Evolutionary conservation across 78 protist genomes (phyloP).

Genomic region (Dictyostelium firmibasis): DNA sequence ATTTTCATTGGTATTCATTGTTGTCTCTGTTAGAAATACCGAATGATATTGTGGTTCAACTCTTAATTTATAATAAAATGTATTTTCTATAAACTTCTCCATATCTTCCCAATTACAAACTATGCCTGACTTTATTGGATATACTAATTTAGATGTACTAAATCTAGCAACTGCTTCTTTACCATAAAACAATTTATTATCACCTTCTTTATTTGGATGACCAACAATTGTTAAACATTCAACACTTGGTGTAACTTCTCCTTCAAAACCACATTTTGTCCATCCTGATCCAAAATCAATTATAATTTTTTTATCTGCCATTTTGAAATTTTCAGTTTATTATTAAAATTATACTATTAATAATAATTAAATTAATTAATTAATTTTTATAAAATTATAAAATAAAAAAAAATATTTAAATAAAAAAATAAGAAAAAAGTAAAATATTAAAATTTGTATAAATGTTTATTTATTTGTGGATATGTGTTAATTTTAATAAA

Average conservation of each 20-base stretch:
- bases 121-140: conserved; percentile 91
- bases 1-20: conserved; percentile 91
- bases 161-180: not conserved
- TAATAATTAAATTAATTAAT: not conserved
- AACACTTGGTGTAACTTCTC: not conserved
- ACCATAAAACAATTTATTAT: not conserved
- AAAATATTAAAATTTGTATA: too few species aligned
- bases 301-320: not conserved
- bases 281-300: not conserved
- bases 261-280: not conserved
- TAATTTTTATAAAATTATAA: not conserved
- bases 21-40: conserved; percentile 84
- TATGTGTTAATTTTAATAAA: not conserved
- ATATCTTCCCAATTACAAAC: conserved; percentile 90
- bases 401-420: not conserved
- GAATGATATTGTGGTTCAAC: conserved; percentile 96
- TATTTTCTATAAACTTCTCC: conserved; percentile 97
- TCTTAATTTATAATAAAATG: conserved; percentile 94
- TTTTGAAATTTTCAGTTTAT: too few species aligned
- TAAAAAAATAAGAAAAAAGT: too few species aligned
- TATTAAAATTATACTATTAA: not conserved
- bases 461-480: too few species aligned
- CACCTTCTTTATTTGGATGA: not conserved
- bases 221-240: not conserved
- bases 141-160: not conserved